Base-by-base conservation (phyloP, 805 yeast genomes). In the Yarrowia sp. region DNA sequence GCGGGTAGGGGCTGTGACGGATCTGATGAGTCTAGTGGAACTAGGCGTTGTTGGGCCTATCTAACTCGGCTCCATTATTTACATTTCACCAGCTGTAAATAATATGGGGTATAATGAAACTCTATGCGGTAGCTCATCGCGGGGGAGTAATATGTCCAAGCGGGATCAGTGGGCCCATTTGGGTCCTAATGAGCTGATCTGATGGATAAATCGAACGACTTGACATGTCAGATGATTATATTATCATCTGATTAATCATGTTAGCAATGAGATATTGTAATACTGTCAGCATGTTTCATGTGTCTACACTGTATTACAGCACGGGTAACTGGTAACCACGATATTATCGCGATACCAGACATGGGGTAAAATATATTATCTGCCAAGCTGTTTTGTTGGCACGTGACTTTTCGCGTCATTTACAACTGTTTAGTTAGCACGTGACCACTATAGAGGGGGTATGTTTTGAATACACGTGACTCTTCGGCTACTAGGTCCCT, bases 401-500 rank as follows among this genome's bases (percentile, higher is more conserved):
- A 44, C 51, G 51, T 44, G 51, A 44, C 51, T 43, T 24, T 16
- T 14, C 6, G 4, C 17, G 14, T 5, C 14, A 2, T 8, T 5
- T n/a, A n/a, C n/a, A n/a, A n/a, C n/a, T 48, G 52, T 48, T 44
- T 26, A 8, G 33, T 9, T 11, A 14, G 22, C 51, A 28, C 51
- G 51, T 44, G 51, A 44, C 17, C 51, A n/a, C 8, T 16, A 12
- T 9, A 10, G 24, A 46, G 35, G 24, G 36, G 24, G 36, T 46
- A 28, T 46, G 52, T 46, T 48, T 48, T 30, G 54, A 48, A 48
- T 48, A 28, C 54, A 48, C 54, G 54, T 48, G 54, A 48, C 38
- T 16, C 10, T 4, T 38, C 54, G 38, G 52, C 24, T 28, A 46
- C 7, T 17, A 6, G 36, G 36, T 16, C 9, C 16, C 24, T 11